Evolutionary conservation across 495 filamentous ascomycete species (phyloP).

Genomic region (Hapsidospora chrysogenum): DNA sequence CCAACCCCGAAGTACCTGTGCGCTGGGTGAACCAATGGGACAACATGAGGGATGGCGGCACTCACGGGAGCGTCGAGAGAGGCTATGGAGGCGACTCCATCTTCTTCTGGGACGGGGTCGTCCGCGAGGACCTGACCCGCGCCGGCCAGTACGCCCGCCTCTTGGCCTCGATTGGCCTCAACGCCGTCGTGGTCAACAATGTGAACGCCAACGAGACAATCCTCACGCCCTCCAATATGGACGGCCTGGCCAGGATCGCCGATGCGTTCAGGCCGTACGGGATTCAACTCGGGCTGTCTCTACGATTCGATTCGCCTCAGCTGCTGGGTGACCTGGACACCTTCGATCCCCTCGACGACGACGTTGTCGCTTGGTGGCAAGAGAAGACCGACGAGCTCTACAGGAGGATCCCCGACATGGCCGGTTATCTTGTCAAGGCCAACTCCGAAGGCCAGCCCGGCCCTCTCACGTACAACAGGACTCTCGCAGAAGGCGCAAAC

Average conservation of each 20-base stretch:
- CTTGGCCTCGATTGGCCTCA: slow-evolving; percentile 49
- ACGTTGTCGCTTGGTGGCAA: slow-evolving; percentile 45
- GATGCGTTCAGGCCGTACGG: slow-evolving; percentile 51
- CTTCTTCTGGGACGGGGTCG: slow-evolving; percentile 41
- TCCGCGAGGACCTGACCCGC: slow-evolving; percentile 40
- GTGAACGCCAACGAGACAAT: slow-evolving; percentile 50
- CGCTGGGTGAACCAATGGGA: slow-evolving; percentile 65
- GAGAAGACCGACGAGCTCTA: slow-evolving; percentile 42
- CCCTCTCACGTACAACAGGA: slow-evolving; percentile 51
- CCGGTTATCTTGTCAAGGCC: slow-evolving; percentile 56
- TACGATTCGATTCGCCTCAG: slow-evolving; percentile 52
- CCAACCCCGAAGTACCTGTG: slow-evolving; percentile 43
- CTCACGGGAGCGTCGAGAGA: slow-evolving; percentile 42
- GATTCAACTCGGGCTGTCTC: slow-evolving; percentile 45
- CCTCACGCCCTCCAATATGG: slow-evolving; percentile 37
- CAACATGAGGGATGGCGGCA: slow-evolving; percentile 33
- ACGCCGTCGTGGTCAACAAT: slow-evolving; percentile 54
- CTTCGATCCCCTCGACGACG: slow-evolving; percentile 45
- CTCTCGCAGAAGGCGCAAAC: slow-evolving; percentile 52
- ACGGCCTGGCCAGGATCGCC: slow-evolving; percentile 43
- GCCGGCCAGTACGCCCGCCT: slow-evolving; percentile 48
- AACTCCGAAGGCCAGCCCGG: slow-evolving; percentile 62
- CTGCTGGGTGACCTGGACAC: slow-evolving; percentile 36
- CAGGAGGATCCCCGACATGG: slow-evolving; percentile 43
- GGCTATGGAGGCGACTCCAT: slow-evolving; percentile 56